Conservation (phyloP, 108 stramenopile species). For the Cyclotella kingstonii region DNA sequence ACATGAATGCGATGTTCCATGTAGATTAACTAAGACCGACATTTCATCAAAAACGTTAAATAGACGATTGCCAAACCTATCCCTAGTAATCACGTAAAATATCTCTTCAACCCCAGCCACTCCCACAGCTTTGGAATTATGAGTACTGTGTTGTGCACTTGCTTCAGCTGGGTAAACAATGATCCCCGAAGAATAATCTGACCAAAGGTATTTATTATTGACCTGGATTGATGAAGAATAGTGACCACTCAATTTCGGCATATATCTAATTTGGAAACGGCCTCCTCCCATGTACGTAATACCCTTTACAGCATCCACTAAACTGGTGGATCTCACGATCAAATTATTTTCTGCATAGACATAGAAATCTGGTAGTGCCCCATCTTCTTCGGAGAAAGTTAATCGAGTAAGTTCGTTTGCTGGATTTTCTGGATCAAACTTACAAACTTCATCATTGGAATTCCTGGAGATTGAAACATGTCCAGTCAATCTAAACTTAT, state of each 20-base stretch:
- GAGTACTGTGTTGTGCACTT: constrained; percentile 46
- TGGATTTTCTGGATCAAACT: constrained; percentile 17
- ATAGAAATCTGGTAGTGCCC: constrained; percentile 16
- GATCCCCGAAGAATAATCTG: constrained; percentile 55
- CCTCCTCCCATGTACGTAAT: constrained; percentile 54
- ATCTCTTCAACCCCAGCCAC: constrained; percentile 57
- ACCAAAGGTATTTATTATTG: constrained; percentile 41
- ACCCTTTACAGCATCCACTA: constrained; percentile 47
- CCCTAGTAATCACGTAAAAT: constrained; percentile 56
- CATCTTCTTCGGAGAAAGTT: constrained; percentile 13
- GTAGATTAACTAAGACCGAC: constrained; percentile 22
- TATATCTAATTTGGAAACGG: constrained; percentile 58
- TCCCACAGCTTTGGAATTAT: constrained; percentile 45
- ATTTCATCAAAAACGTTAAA: constrained; percentile 7
- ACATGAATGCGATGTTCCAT: constrained; percentile 39
- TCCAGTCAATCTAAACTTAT: constrained; percentile 12
- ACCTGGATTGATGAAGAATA: constrained; percentile 56
- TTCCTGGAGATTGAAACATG: constrained; percentile 11
- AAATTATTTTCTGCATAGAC: constrained; percentile 21
- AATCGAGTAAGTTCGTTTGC: constrained; percentile 21
- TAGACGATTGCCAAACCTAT: constrained; percentile 75
- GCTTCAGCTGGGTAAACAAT: constrained; percentile 53
- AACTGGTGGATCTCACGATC: constrained; percentile 12
- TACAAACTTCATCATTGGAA: constrained; percentile 30
- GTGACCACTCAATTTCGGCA: constrained; percentile 57